Conservation (phyloP, 768 basidiomycete species). For the Termitomyces sp. region DNA sequence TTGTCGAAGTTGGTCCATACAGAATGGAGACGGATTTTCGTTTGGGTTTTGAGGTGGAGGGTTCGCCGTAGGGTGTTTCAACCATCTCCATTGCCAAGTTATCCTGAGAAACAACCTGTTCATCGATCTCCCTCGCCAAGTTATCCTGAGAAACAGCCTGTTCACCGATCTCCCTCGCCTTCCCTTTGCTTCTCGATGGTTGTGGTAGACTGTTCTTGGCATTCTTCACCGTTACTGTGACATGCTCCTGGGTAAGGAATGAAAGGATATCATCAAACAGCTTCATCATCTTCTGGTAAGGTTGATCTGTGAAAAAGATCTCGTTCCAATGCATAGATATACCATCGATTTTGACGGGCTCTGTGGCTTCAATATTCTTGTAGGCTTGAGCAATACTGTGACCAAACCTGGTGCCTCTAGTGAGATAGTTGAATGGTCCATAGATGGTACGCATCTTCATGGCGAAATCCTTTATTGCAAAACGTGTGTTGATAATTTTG, state of each 20-base stretch:
- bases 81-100: not conserved
- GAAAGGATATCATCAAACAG: not conserved
- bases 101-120: not conserved
- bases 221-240: not conserved
- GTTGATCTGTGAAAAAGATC: not conserved
- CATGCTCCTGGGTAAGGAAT: no score
- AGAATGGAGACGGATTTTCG: no score
- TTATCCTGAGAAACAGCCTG: no score
- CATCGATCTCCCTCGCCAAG: not conserved
- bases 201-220: not conserved
- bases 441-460: not conserved
- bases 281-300: not conserved
- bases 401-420: not conserved
- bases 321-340: not conserved
- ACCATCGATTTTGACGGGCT: not conserved
- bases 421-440: not conserved
- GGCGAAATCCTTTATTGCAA: not conserved
- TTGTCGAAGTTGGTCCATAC: not conserved
- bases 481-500: fast-evolving
- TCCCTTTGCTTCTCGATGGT: not conserved
- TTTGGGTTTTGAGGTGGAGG: not conserved
- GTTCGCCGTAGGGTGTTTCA: not conserved
- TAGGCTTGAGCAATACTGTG: not conserved
- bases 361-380: not conserved
- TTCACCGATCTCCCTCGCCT: not conserved